Evolutionary conservation across 495 filamentous ascomycete genomes (phyloP).

Genomic region (Penicillium herquei): DNA sequence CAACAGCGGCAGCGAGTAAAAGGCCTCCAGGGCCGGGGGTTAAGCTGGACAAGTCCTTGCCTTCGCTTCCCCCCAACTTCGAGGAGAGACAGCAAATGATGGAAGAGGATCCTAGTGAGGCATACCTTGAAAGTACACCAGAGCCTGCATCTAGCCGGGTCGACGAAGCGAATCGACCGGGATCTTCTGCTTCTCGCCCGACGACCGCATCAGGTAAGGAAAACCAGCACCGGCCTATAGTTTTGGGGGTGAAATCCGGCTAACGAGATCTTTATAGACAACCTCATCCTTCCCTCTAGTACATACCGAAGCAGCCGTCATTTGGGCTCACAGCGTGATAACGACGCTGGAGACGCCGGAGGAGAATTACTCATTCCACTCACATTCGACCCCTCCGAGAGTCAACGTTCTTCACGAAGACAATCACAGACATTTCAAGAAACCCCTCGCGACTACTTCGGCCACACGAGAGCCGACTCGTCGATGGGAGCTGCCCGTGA

Average conservation of each 20-base stretch:
- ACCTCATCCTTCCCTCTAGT: constrained; percentile 67
- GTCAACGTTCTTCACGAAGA: constrained; percentile 49
- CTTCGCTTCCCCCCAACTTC: constrained; percentile 80
- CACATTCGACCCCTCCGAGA: constrained; percentile 79
- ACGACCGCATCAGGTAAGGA: constrained; percentile 21
- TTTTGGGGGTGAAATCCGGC: not conserved
- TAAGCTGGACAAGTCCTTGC: constrained; percentile 89
- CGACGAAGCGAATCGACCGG: constrained; percentile 15
- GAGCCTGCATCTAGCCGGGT: constrained; percentile 42
- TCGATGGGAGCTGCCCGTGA: constrained; percentile 21
- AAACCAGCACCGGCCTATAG: not conserved
- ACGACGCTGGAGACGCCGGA: constrained; percentile 59
- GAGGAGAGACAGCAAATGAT: constrained; percentile 56
- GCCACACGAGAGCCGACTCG: constrained; percentile 16
- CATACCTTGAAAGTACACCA: constrained; percentile 60
- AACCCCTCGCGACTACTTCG: constrained; percentile 34
- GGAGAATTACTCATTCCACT: constrained; percentile 89
- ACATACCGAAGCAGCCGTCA: constrained; percentile 78
- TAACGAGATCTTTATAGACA: constrained; percentile 33
- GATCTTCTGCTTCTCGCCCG: constrained; percentile 11
- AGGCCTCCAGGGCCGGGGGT: constrained; percentile 55
- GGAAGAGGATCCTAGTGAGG: constrained; percentile 64
- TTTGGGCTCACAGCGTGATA: constrained; percentile 56
- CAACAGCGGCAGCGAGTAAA: constrained; percentile 52
- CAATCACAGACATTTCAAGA: constrained; percentile 28